Evolutionary conservation across 257 asterid species (phyloP).

Genomic region (Solanum neorickii): DNA sequence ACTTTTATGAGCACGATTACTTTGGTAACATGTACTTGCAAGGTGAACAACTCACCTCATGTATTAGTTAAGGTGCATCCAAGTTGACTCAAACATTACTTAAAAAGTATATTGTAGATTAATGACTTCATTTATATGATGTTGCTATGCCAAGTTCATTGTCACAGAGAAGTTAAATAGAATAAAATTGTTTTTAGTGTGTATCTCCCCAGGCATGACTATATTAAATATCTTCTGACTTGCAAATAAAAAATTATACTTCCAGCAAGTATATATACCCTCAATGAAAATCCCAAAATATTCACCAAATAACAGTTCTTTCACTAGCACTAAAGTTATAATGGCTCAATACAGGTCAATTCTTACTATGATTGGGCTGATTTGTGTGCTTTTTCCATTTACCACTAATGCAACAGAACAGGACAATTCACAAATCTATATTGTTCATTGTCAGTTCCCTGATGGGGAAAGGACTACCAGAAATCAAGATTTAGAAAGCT

Average conservation of each 20-base stretch:
- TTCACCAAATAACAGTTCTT: neutral
- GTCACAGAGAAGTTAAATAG: neutral
- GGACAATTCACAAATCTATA: slow-evolving; percentile 9
- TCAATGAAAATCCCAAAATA: neutral
- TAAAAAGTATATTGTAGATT: neutral
- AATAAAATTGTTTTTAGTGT: neutral
- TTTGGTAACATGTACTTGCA: neutral
- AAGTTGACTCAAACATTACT: neutral
- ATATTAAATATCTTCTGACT: neutral
- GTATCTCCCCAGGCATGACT: neutral
- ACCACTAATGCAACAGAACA: neutral
- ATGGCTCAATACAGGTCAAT: neutral
- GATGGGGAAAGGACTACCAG: neutral
- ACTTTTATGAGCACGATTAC: neutral
- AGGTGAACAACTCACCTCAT: neutral
- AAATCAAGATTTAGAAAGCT: slow-evolving; percentile 1
- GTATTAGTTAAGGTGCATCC: neutral
- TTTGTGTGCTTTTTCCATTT: neutral
- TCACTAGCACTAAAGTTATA: neutral
- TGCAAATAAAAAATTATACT: neutral
- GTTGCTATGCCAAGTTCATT: neutral
- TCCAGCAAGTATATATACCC: neutral
- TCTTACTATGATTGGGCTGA: neutral
- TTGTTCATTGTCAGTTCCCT: slow-evolving; percentile 15
- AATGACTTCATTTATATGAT: neutral